A percentile compares a stretch with the other conserved stretches of the same genome.
These are phyloP conservation scores for Calonectria ilicicola DNA, from an alignment of 2,329 filamentous ascomycete genomes.

Conservation along the genomic window DNA sequence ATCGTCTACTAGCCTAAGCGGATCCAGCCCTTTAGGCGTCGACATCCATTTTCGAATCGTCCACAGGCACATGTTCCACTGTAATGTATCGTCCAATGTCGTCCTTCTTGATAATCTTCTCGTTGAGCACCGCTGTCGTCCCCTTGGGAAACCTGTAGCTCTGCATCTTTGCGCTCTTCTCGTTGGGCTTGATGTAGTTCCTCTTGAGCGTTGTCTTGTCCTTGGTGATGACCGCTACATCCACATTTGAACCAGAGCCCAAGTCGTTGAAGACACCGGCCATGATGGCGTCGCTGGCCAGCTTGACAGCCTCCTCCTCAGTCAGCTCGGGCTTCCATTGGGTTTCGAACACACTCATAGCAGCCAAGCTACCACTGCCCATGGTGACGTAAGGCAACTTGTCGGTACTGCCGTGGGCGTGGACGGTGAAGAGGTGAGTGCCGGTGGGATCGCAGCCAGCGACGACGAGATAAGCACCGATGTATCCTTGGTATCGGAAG, in stretches of 20 bases:
- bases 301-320: constrained; percentile 83
- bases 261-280: constrained; percentile 99
- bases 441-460: constrained; percentile 97
- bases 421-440: constrained; percentile 95
- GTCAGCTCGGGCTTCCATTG: constrained; percentile 87
- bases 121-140: constrained; percentile 95
- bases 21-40: constrained; percentile 59
- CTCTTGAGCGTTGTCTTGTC: constrained; percentile 95
- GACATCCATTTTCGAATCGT: constrained; percentile 78
- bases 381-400: constrained; percentile 99
- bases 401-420: constrained; percentile 97
- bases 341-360: constrained; percentile 98
- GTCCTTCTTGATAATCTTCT: constrained; percentile 95
- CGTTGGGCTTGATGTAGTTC: constrained; percentile 94
- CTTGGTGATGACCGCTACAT: constrained; percentile 93
- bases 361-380: constrained; percentile 94
- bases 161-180: constrained; percentile 89
- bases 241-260: constrained; percentile 96
- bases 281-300: constrained; percentile 88
- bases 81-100: constrained; percentile 95
- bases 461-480: constrained; percentile 97
- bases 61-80: constrained; percentile 84
- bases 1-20: constrained; percentile 26
- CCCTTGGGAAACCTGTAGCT: constrained; percentile 92
- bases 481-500: constrained; percentile 97